Base-by-base conservation (phyloP, 2,329 filamentous ascomycete species). In the Aspergillus sp. region DNA sequence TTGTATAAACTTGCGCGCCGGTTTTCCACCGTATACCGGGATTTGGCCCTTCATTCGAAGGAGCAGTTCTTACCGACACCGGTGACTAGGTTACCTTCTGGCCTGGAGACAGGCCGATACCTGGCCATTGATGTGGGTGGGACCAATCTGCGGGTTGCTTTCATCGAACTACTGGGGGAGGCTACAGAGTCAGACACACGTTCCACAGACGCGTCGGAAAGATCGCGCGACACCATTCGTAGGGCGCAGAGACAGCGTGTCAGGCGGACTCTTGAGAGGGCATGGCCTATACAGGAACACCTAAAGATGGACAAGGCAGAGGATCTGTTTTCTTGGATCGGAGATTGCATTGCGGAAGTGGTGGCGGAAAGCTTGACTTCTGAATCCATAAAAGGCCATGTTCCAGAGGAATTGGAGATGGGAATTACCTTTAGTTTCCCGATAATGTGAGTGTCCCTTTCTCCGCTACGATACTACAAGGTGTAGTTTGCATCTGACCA, bases 291-390 rank as follows among this genome's bases (percentile, higher is more conserved):
- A 62, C 81, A 78, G 23, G 81, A 84, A 55, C 82, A 84, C 70
- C 62, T 84, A 69, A 84, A 84, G 66, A 83, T 79, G 73, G 87
- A 92, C 66, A 88, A 92, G 64, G 86, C 89, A 1, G 87, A 91
- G 59, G 87, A 88, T 59, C 79, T 94, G 2, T 95, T 95, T 73
- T 77, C 83, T n/a, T 95, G 91, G 91, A 91, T 95, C 65, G 91
- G 91, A 25, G 81, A 85, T 67, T 90, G 89, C 69, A 91, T 95
- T 67, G 89, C 89, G 13, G 82, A 89, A 62, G 89, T 93, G 3
- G 87, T 94, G 15, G 79, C 78, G 32, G 83, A 87, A 62, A 79
- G 76, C 53, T 64, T 81, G 58, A 74, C 72, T 4, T 75, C 75
- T 5, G 76, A 80, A 59, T 68, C 71, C 23, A 76, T 73, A 23